Conservation (phyloP, 2,329 filamentous ascomycete species). For the Microascus cirrosus region DNA sequence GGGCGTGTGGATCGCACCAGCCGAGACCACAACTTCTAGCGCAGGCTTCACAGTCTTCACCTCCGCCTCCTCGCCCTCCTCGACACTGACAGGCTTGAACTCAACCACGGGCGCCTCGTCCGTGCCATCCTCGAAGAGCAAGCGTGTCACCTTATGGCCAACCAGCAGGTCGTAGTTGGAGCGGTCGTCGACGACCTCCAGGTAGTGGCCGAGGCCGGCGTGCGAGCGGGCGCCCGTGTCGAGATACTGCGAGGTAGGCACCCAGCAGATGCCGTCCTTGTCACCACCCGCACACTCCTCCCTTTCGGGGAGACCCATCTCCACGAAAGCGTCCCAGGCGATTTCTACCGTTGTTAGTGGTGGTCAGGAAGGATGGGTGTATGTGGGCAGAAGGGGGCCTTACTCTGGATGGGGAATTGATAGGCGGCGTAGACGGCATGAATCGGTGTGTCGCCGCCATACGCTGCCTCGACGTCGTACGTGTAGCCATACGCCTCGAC, state of each 20-base stretch:
- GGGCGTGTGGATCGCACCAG: slow-evolving; percentile 36
- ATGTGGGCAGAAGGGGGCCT: neutral
- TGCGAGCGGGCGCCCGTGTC: slow-evolving; percentile 15
- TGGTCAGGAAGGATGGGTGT: neutral
- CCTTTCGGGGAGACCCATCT: slow-evolving; percentile 13
- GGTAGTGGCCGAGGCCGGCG: slow-evolving; percentile 18
- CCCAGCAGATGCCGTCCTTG: slow-evolving; percentile 19
- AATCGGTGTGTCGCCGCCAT: slow-evolving; percentile 16
- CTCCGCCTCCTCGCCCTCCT: neutral
- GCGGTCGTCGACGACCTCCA: slow-evolving; percentile 11
- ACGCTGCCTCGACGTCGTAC: slow-evolving; percentile 15
- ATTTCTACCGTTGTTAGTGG: slow-evolving; percentile 6
- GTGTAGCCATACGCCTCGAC: slow-evolving; percentile 18
- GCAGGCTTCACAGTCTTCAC: slow-evolving; percentile 7
- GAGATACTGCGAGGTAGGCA: slow-evolving; percentile 16
- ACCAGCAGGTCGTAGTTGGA: slow-evolving; percentile 14
- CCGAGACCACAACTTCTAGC: slow-evolving; percentile 32
- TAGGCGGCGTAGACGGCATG: slow-evolving; percentile 18
- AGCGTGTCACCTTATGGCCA: slow-evolving; percentile 16
- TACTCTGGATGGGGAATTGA: slow-evolving; percentile 17
- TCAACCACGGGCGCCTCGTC: slow-evolving; percentile 2
- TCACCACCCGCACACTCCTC: slow-evolving; percentile 12
- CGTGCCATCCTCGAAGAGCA: slow-evolving; percentile 10
- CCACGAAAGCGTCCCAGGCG: slow-evolving; percentile 10
- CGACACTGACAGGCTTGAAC: slow-evolving; percentile 3